A percentile compares a stretch with the other conserved stretches of the same genome.
Evolutionary conservation across 176 grass and related monocot genomes (phyloP).

Genomic region (Juncus inflexus): DNA sequence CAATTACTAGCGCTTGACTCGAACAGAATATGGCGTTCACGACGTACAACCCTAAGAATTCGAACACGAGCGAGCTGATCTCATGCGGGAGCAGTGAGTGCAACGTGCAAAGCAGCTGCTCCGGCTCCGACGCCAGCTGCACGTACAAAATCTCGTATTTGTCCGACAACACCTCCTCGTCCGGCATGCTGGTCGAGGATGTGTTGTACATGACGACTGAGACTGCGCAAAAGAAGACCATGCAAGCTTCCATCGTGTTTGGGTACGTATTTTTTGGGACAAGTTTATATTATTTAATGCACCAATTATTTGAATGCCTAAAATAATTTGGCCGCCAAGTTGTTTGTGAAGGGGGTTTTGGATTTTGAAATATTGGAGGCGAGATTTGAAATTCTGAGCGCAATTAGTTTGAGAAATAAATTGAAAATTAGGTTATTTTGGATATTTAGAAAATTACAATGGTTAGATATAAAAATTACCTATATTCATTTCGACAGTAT

Average conservation of each 20-base stretch:
- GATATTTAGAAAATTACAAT: no score
- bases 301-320: no score
- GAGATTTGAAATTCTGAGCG: no score
- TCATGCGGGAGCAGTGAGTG: slow-evolving; percentile 67
- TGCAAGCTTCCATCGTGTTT: slow-evolving; percentile 61
- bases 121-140: slow-evolving; percentile 42
- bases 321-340: no score
- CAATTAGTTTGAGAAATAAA: no score
- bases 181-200: slow-evolving; percentile 75
- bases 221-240: slow-evolving; percentile 29
- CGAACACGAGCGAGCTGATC: slow-evolving; percentile 59
- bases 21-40: slow-evolving; percentile 47
- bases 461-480: no score
- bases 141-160: slow-evolving; percentile 57
- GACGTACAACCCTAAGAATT: slow-evolving; percentile 50
- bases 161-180: slow-evolving; percentile 74
- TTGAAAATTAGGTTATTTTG: no score
- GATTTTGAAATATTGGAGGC: no score
- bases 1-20: background rate
- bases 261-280: no score
- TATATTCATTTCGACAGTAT: no score
- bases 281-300: no score
- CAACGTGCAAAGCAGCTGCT: slow-evolving; percentile 33
- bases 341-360: no score
- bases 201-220: slow-evolving; percentile 60